phyloP scores from a whole-genome alignment of 495 filamentous ascomycete species.

The Tuber microsphaerosporum region DNA sequence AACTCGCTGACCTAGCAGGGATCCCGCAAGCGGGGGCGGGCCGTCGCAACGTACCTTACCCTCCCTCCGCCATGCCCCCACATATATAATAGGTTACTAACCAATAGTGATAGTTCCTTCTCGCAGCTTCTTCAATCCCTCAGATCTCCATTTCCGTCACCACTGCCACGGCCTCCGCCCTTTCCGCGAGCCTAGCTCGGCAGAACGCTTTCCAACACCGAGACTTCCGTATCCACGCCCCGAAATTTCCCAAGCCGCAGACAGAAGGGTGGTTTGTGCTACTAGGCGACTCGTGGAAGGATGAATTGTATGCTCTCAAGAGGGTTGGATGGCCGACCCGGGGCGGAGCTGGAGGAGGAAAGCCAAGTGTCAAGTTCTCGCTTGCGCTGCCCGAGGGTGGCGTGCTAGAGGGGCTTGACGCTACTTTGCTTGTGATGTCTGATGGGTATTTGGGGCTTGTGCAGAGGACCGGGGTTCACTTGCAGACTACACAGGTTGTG shows the following conservation, averaged over 20 bases:
- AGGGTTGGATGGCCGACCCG: conserved; percentile 63
- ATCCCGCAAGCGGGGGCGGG: conserved; percentile 5
- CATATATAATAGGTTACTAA: conserved; percentile 6
- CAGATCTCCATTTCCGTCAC: conserved; percentile 58
- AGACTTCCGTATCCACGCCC: conserved; percentile 70
- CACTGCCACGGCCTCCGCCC: conserved; percentile 52
- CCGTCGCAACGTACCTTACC: not conserved
- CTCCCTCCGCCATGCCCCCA: not conserved
- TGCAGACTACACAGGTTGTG: conserved; percentile 33
- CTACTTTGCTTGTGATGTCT: conserved; percentile 25
- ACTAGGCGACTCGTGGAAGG: conserved; percentile 55
- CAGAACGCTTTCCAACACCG: conserved; percentile 57
- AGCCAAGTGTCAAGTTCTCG: conserved; percentile 24
- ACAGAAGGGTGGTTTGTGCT: conserved; percentile 89
- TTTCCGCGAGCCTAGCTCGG: conserved; percentile 60
- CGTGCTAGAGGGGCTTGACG: conserved; percentile 29
- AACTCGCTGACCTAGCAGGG: conserved; percentile 36
- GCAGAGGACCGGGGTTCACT: conserved; percentile 21
- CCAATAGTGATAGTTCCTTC: conserved; percentile 47
- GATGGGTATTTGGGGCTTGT: conserved; percentile 39
- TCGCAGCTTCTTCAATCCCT: conserved; percentile 58
- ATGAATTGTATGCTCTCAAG: conserved; percentile 80
- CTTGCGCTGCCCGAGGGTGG: conserved; percentile 31
- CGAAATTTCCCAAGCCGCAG: conserved; percentile 86
- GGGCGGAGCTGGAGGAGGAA: conserved; percentile 19